These are phyloP conservation scores for Kodamaea plutei DNA, from an alignment of 1,139 yeast species.

Conservation along the genomic window DNA sequence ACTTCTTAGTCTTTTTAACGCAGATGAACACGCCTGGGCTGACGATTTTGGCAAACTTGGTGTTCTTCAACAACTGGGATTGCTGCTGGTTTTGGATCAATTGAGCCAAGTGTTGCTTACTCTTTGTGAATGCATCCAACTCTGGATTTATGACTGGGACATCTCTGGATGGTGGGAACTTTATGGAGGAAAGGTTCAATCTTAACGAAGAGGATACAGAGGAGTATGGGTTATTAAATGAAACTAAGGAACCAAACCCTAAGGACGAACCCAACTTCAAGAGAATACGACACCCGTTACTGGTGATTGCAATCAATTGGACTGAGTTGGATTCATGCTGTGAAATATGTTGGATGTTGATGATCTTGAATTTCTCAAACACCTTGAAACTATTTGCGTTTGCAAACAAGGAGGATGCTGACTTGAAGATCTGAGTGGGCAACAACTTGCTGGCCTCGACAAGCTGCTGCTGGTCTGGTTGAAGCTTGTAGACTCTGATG, in stretches of 20 bases:
- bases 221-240: no score
- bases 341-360: slow-evolving; percentile 60
- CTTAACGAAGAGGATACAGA: slow-evolving; percentile 17
- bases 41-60: slow-evolving; percentile 51
- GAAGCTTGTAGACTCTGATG: slow-evolving; percentile 72
- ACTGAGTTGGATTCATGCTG: slow-evolving; percentile 64
- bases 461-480: slow-evolving; percentile 30
- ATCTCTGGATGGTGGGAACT: slow-evolving; percentile 72
- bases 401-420: slow-evolving; percentile 53
- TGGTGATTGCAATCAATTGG: slow-evolving; percentile 80
- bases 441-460: slow-evolving; percentile 38
- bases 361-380: slow-evolving; percentile 50
- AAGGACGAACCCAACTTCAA: slow-evolving; percentile 45
- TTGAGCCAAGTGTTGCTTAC: slow-evolving; percentile 41
- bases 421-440: slow-evolving; percentile 50
- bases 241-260: slow-evolving; percentile 27
- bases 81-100: slow-evolving; percentile 42
- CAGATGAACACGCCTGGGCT: slow-evolving; percentile 80
- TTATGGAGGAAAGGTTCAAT: slow-evolving; percentile 47
- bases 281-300: slow-evolving; percentile 78
- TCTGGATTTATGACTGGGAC: slow-evolving; percentile 52
- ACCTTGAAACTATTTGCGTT: slow-evolving; percentile 41
- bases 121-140: slow-evolving; percentile 41
- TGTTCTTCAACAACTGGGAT: slow-evolving; percentile 43
- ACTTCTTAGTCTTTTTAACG: slow-evolving; percentile 40